Evolutionary conservation across 495 filamentous ascomycete species (phyloP), one percentile per base, ranked within the genome.

Genomic region (Aspergillus egyptiacus): DNA sequence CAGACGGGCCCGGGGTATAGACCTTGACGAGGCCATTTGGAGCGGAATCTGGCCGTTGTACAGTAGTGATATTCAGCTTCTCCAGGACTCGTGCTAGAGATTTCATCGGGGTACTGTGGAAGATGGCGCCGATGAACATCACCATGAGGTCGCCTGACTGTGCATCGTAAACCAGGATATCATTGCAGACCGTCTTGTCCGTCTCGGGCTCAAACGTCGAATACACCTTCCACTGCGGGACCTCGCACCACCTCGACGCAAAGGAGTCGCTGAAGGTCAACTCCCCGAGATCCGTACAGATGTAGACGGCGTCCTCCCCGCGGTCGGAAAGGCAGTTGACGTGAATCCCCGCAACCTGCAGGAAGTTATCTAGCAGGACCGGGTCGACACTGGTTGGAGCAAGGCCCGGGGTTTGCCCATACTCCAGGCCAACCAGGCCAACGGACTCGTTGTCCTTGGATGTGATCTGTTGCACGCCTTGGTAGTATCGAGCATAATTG

Each of bases 281-380:
- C 6, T 50, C 48, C 3, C 46, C 56, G 0, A 65, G 34, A 3
- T 17, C 51, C 10, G 33, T 67, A 37, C 57, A 66, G 3, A 65
- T 48, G n/a, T 44, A 67, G 3, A 65, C 62, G 44, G 61, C 57
- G 11, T 62, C 46, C 7, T 51, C 53, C 1, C 41, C 31, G 14
- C 14, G 18, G 2, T 51, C 43, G 0, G 28, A 51, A 0, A 68
- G 45, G 37, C 61, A 63, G 50, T 75, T 73, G 14, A 67, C 63
- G 28, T 67, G 66, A 3, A 73, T 51, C 2, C 70, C 70, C 0
- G 69, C 58, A 0, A 75, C 61, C 41, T 72, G 70, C 3, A 67
- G 10, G 50, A 71, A 70, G 37, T 65, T 72, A 37, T 73, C 71
- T 2, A 69, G 23, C 1, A 54, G n/a, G 5, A 63, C 22, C 0